Percentiles rank a stretch among this genome's conserved stretches.
phyloP scores from a whole-genome alignment of 257 asterid genomes.

The Nemophila menziesii region DNA sequence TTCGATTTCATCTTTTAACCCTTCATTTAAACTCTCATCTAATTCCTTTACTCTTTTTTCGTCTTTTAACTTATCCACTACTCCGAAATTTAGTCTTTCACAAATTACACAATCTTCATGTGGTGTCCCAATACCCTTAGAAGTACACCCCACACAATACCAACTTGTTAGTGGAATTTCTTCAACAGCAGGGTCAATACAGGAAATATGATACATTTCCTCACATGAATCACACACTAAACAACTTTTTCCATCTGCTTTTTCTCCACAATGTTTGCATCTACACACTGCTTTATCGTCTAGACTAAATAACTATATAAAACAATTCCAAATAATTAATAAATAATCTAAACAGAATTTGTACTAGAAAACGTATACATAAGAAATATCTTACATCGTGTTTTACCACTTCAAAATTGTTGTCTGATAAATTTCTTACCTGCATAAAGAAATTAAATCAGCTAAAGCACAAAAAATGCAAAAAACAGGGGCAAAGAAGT shows the following conservation, averaged over 20 bases:
- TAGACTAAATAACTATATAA: conserved; percentile 28
- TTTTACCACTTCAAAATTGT: conserved; percentile 23
- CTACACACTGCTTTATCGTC: conserved; percentile 31
- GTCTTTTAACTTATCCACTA: conserved; percentile 18
- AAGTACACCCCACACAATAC: conserved; percentile 65
- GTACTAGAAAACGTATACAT: no score
- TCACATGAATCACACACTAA: conserved; percentile 90
- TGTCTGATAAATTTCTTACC: conserved; percentile 27
- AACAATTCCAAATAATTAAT: background rate
- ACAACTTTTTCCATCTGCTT: conserved; percentile 52
- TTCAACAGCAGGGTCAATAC: conserved; percentile 58
- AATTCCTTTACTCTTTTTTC: conserved; percentile 28
- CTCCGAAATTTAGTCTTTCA: conserved; percentile 40
- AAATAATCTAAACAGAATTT: no score
- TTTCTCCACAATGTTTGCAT: conserved; percentile 56
- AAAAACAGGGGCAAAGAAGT: background rate
- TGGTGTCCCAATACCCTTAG: conserved; percentile 49
- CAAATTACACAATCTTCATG: conserved; percentile 75
- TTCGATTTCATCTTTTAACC: conserved; percentile 21
- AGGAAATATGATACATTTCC: conserved; percentile 68
- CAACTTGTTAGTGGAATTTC: conserved; percentile 67
- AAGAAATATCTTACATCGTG: conserved; percentile 27
- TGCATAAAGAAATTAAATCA: conserved; percentile 13
- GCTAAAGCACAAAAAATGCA: background rate
- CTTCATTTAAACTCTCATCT: conserved; percentile 55